phyloP scores from a whole-genome alignment of 73 alveolate species.

The Urostyla sp. region DNA sequence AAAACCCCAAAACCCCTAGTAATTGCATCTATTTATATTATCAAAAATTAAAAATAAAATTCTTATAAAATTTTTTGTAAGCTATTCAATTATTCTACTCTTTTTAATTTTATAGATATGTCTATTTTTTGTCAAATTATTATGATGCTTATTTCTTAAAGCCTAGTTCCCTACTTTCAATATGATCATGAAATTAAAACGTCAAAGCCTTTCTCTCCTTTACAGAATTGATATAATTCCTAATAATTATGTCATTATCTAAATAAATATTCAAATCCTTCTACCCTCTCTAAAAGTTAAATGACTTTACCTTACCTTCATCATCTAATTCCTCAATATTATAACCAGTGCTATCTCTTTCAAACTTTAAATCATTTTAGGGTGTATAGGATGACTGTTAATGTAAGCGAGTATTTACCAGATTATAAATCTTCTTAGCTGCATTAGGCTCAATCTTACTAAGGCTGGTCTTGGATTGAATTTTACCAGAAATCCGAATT shows the following conservation, averaged over 20 bases:
- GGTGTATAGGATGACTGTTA: not conserved
- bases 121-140: no score
- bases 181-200: no score
- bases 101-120: no score
- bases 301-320: not conserved
- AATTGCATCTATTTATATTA: no score
- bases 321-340: not conserved
- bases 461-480: not conserved
- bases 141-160: no score
- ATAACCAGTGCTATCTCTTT: constrained; percentile 6
- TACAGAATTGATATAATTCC: not conserved
- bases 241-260: constrained; percentile 4
- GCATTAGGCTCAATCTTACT: constrained; percentile 45
- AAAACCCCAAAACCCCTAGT: not conserved
- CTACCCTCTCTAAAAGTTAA: not conserved
- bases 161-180: no score
- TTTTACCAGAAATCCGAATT: not conserved
- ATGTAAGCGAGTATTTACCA: constrained; percentile 6
- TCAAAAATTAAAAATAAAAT: no score
- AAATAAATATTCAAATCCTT: constrained; percentile 27
- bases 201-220: no score
- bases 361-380: not conserved
- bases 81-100: no score
- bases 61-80: no score
- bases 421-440: constrained; percentile 32